These are phyloP conservation scores for Nigrospora sphaerica DNA, from an alignment of 2,329 filamentous ascomycete species.

Conservation along the genomic window DNA sequence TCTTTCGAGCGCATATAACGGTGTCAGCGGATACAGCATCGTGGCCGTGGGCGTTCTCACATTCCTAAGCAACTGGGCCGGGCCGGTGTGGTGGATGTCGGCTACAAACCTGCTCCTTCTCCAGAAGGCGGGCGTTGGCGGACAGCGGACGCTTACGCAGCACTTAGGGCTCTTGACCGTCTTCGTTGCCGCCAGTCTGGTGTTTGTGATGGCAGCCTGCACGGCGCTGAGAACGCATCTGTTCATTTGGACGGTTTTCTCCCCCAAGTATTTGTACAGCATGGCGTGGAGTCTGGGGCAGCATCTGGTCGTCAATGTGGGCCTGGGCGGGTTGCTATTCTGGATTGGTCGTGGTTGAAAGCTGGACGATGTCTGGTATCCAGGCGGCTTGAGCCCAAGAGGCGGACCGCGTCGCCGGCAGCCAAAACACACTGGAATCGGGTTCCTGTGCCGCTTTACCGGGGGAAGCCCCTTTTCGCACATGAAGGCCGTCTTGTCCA, in stretches of 20 bases:
- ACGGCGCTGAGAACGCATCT: conserved; percentile 77
- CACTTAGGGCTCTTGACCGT: conserved; percentile 62
- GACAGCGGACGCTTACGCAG: conserved; percentile 25
- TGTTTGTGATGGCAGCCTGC: conserved; percentile 83
- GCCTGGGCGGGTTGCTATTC: conserved; percentile 51
- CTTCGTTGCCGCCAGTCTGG: conserved; percentile 58
- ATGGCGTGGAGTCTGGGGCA: conserved; percentile 82
- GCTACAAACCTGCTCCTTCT: conserved; percentile 56
- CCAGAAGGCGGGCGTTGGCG: conserved; percentile 11
- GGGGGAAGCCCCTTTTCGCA: too few species aligned
- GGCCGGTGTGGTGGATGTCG: conserved; percentile 78
- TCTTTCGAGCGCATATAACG: conserved; percentile 91
- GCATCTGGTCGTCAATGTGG: conserved; percentile 68
- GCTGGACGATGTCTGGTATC: too few species aligned
- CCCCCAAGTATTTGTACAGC: conserved; percentile 89
- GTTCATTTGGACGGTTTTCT: conserved; percentile 99
- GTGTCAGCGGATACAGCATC: conserved; percentile 73
- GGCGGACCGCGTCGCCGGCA: too few species aligned
- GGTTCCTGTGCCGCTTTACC: too few species aligned
- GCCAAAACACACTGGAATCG: too few species aligned
- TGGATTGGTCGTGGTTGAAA: conserved; percentile 29
- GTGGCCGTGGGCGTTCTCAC: conserved; percentile 75
- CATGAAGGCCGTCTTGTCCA: too few species aligned
- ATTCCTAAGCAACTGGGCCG: conserved; percentile 87
- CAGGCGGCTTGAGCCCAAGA: too few species aligned